phyloP scores from a whole-genome alignment of 2,329 filamentous ascomycete genomes.

The Xylariaceae sp. region DNA sequence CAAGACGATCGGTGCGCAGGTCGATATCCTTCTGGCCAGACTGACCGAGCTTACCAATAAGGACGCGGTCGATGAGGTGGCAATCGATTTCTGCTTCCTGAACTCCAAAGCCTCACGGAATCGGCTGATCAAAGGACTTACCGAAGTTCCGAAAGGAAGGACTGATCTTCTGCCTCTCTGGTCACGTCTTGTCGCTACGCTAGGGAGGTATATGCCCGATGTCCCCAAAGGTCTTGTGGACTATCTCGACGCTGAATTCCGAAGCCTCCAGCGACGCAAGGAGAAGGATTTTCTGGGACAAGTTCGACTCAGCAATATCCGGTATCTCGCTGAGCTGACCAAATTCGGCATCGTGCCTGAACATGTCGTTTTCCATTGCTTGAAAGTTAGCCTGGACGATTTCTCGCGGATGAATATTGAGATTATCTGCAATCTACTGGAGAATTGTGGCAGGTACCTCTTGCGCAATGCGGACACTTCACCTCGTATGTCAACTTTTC shows the following conservation, averaged over 20 bases:
- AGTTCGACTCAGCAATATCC: slow-evolving; percentile 86
- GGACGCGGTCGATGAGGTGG: slow-evolving; percentile 83
- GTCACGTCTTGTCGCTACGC: slow-evolving; percentile 84
- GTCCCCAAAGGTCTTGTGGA: slow-evolving; percentile 86
- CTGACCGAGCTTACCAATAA: slow-evolving; percentile 90
- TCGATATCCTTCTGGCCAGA: slow-evolving; percentile 79
- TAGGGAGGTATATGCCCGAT: slow-evolving; percentile 90
- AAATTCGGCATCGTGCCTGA: slow-evolving; percentile 98
- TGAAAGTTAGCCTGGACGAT: slow-evolving; percentile 95
- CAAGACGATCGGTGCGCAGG: slow-evolving; percentile 94
- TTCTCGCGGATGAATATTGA: slow-evolving; percentile 99
- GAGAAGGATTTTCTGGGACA: slow-evolving; percentile 96
- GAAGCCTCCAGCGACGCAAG: slow-evolving; percentile 91
- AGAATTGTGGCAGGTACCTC: slow-evolving; percentile 93
- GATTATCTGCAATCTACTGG: slow-evolving; percentile 90
- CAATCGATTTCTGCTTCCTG: slow-evolving; percentile 94
- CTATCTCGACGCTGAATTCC: slow-evolving; percentile 92
- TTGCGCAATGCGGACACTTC: slow-evolving; percentile 88
- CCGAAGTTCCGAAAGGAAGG: slow-evolving; percentile 90
- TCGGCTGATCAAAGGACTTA: slow-evolving; percentile 82
- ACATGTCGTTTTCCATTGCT: slow-evolving; percentile 96
- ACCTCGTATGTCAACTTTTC: slow-evolving; percentile 85
- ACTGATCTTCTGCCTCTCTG: slow-evolving; percentile 87
- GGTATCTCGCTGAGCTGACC: slow-evolving; percentile 94
- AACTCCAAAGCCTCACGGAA: slow-evolving; percentile 98